Evolutionary conservation across 257 asterid genomes (phyloP), one percentile per base, ranked within the genome.

Genomic region (Penstemon davidsonii): DNA sequence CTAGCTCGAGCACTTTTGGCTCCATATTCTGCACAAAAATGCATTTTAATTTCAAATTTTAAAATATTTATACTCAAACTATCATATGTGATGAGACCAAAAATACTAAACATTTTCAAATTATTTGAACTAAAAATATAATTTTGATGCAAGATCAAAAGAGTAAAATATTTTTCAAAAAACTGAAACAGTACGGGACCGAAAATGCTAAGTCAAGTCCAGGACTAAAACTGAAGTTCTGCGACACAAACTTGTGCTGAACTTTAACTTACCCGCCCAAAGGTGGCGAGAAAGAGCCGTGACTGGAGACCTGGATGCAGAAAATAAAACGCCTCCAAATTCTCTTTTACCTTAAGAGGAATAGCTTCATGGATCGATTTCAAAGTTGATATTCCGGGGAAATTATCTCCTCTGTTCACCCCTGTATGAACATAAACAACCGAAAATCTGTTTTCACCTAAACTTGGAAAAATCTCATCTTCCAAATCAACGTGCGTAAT

Each of bases 231-330:
- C 33, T 25, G 33, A 25, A 25, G 33, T 25, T 25, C 33, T 25
- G 33, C 33, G 33, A 25, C 33, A 3, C 3, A 33, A 3, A 41
- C 3, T 0, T 6, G 15, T 0, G 58, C 5, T 15, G 13, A 11
- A 60, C 1, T 40, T 8, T 6, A 25, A n/a, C 7, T 80, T 81
- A 87, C 91, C 85, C 77, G 92, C 33, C 96, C 96, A 3, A 89
- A 78, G 44, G 90, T 81, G 53, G 96, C 96, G 33, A 92, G 82
- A 56, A 87, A 84, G 56, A 92, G 88, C 55, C 98, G 82, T 38
- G 96, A 87, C 54, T 86, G 98, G 39, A 92, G 33, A 1, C 95
- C 84, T 3, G 98, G 96, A 63, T 92, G 98, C 1, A 92, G 83
- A 64, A 89, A 92, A 62, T 89, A 92, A 39, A 92, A 53, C 3